Evolutionary conservation across 768 basidiomycete genomes (phyloP).

Genomic region (Lentinus brumalis): DNA sequence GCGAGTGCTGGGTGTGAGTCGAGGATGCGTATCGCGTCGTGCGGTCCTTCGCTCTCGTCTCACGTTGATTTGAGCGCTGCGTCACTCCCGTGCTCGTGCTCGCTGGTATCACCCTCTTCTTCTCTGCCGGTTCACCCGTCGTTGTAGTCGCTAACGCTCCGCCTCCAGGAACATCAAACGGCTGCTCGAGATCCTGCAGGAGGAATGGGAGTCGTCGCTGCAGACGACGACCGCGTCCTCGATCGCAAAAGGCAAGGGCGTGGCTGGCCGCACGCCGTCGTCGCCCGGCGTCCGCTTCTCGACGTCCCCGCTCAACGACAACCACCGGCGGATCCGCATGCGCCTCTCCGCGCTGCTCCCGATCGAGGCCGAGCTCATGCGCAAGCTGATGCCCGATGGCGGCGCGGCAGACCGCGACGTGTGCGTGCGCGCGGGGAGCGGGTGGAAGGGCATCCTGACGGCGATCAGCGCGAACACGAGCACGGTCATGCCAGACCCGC

Average conservation of each 20-base stretch:
- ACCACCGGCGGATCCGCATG: conserved; percentile 41
- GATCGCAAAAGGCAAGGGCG: conserved; percentile 31
- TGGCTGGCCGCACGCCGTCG: conserved; percentile 22
- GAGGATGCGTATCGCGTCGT: too few species aligned
- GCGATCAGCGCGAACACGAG: conserved; percentile 17
- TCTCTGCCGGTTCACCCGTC: too few species aligned
- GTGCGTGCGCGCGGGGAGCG: conserved; percentile 55
- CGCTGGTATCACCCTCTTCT: too few species aligned
- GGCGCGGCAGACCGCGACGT: conserved; percentile 22
- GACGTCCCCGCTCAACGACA: conserved; percentile 33
- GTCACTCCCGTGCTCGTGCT: too few species aligned
- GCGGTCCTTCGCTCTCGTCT: too few species aligned
- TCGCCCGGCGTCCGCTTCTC: conserved; percentile 34
- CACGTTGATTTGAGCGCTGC: too few species aligned
- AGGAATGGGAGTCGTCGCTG: conserved; percentile 42
- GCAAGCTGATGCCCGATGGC: conserved; percentile 50
- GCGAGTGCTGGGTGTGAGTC: too few species aligned
- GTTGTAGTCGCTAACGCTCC: too few species aligned
- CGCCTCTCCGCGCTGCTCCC: conserved; percentile 54
- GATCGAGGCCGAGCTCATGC: conserved; percentile 54
- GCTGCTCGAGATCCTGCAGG: conserved; percentile 54
- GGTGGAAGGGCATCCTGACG: conserved; percentile 55
- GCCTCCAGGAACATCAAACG: conserved; percentile 54
- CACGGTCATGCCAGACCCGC: conserved; percentile 1
- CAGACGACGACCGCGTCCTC: conserved; percentile 25